Conservation (phyloP, 306 rosid species). For the Quercus alba region DNA sequence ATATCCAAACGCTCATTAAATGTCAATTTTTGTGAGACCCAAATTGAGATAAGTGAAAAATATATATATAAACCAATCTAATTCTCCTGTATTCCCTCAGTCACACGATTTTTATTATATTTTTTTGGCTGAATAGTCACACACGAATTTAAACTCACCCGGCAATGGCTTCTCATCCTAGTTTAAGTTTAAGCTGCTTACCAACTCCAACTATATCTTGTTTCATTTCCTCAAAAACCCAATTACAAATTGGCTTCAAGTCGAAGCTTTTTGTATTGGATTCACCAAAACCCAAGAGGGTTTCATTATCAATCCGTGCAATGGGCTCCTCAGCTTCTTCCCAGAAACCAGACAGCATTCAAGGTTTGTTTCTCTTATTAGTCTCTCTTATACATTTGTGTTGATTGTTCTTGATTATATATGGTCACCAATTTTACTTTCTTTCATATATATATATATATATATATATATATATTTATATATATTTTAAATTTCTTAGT, state of each 20-base stretch:
- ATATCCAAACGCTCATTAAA: too few relatives aligned
- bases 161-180: constrained; percentile 42
- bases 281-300: constrained; percentile 30
- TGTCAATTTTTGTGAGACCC: too few relatives aligned
- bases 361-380: constrained; percentile 39
- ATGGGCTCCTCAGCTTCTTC: constrained; percentile 92
- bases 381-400: neutral
- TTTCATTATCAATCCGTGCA: constrained; percentile 40
- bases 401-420: neutral
- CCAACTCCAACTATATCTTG: constrained; percentile 22
- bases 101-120: too few relatives aligned
- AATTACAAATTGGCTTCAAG: constrained; percentile 17
- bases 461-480: neutral
- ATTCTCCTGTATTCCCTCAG: too few relatives aligned
- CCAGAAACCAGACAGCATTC: constrained; percentile 43
- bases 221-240: constrained; percentile 32
- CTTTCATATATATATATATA: neutral
- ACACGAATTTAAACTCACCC: neutral
- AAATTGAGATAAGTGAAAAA: too few relatives aligned
- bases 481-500: neutral
- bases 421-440: neutral
- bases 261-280: constrained; percentile 29
- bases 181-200: constrained; percentile 27
- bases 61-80: too few relatives aligned
- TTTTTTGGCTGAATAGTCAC: too few relatives aligned